A percentile compares a stretch with the other conserved stretches of the same genome.
Conservation (phyloP, 176 grass and related monocot genomes). For the Raddia distichophylla region DNA sequence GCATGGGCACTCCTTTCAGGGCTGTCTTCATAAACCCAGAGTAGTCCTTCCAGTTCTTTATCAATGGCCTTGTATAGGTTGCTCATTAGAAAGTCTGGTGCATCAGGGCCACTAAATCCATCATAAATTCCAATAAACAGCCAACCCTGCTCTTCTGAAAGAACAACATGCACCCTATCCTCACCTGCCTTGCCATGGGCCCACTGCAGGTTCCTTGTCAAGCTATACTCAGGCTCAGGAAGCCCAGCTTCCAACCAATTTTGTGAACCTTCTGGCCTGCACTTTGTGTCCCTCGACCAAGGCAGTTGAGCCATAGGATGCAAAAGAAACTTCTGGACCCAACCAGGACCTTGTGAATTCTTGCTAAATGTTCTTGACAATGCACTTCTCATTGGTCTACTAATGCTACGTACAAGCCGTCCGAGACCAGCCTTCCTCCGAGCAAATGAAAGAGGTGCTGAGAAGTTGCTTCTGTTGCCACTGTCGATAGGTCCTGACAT, state of each 20-base stretch:
- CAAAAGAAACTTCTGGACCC: conserved; percentile 64
- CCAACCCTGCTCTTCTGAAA: conserved; percentile 96
- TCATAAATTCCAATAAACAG: conserved; percentile 96
- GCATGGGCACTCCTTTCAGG: conserved; percentile 36
- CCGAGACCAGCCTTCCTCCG: conserved; percentile 59
- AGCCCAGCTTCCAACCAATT: conserved; percentile 53
- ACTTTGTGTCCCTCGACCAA: conserved; percentile 65
- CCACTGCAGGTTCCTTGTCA: conserved; percentile 87
- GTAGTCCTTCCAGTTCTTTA: conserved; percentile 83
- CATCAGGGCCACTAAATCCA: conserved; percentile 92
- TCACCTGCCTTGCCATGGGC: conserved; percentile 95
- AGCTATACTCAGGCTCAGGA: conserved; percentile 74
- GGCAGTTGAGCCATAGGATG: conserved; percentile 70
- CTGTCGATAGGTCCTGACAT: conserved; percentile 88
- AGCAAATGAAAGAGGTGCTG: conserved; percentile 71
- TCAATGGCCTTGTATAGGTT: conserved; percentile 94
- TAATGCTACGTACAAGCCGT: conserved; percentile 76
- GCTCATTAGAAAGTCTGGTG: conserved; percentile 87
- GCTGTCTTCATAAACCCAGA: conserved; percentile 84
- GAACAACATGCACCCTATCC: conserved; percentile 89
- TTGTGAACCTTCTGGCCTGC: conserved; percentile 54
- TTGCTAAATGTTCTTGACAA: conserved; percentile 61
- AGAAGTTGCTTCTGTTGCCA: conserved; percentile 67
- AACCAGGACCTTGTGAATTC: conserved; percentile 45
- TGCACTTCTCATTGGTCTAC: conserved; percentile 70